Conservation (phyloP, 106 monocot species). For the Dioscorea dumetorum region DNA sequence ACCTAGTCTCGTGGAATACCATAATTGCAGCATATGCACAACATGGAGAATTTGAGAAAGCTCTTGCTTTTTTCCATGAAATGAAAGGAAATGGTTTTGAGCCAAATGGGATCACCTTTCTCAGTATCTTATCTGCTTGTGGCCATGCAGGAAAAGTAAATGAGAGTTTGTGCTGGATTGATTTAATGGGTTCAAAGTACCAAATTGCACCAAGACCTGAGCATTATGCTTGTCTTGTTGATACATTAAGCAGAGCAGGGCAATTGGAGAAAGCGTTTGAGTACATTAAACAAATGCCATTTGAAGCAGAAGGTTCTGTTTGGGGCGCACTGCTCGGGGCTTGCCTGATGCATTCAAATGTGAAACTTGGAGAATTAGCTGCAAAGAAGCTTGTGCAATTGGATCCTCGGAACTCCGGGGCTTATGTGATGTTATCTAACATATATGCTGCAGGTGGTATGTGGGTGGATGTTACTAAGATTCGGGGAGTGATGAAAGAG, state of each 20-base stretch:
- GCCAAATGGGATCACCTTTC: constrained; percentile 74
- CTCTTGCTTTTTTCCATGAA: constrained; percentile 36
- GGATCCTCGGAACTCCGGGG: constrained; percentile 59
- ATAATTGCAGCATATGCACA: constrained; percentile 79
- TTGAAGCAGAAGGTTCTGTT: constrained; percentile 36
- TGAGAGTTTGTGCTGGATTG: constrained; percentile 52
- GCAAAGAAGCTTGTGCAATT: constrained; percentile 41
- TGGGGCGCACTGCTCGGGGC: constrained; percentile 63
- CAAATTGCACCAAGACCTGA: constrained; percentile 32
- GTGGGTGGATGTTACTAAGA: constrained; percentile 45
- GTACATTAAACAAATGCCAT: constrained; percentile 54
- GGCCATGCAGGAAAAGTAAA: constrained; percentile 62
- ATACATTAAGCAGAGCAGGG: constrained; percentile 52
- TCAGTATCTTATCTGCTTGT: constrained; percentile 65
- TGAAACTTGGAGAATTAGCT: constrained; percentile 43
- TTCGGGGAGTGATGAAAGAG: constrained; percentile 56
- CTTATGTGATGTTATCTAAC: constrained; percentile 54
- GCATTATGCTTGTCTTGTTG: constrained; percentile 75
- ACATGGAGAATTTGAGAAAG: constrained; percentile 62
- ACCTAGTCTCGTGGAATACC: constrained; percentile 70
- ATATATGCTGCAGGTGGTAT: constrained; percentile 31
- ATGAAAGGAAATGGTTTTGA: constrained; percentile 38
- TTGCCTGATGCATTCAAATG: constrained; percentile 49
- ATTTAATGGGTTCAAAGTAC: constrained; percentile 54
- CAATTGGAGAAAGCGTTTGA: constrained; percentile 41